Evolutionary conservation across 768 basidiomycete genomes (phyloP).

Genomic region (Mycena belliarum): DNA sequence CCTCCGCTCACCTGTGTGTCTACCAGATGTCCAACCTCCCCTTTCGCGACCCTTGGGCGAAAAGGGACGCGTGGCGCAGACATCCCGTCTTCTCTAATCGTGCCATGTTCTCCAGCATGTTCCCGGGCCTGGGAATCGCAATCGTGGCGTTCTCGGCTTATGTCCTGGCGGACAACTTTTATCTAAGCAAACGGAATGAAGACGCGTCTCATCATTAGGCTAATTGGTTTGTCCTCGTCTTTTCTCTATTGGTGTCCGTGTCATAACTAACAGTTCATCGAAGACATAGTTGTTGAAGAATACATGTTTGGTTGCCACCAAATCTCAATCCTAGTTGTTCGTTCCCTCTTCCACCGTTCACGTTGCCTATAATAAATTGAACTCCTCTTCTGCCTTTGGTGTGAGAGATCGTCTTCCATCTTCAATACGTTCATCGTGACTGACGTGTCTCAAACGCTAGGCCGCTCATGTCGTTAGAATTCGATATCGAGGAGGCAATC

Average conservation of each 20-base stretch:
- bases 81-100: slow-evolving; percentile 85
- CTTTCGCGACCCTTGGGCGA: slow-evolving; percentile 96
- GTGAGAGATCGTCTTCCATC: too few relatives aligned
- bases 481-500: too few relatives aligned
- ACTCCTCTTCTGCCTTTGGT: too few relatives aligned
- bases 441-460: too few relatives aligned
- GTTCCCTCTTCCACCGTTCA: too few relatives aligned
- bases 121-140: slow-evolving; percentile 94
- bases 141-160: slow-evolving; percentile 91
- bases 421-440: too few relatives aligned
- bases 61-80: slow-evolving; percentile 90
- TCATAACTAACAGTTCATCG: neutral
- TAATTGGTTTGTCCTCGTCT: slow-evolving; percentile 1
- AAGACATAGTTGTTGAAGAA: slow-evolving; percentile 3
- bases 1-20: slow-evolving; percentile 7
- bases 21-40: slow-evolving; percentile 59
- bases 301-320: neutral
- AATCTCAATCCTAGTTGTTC: too few relatives aligned
- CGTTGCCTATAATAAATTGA: too few relatives aligned
- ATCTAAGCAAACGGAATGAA: slow-evolving; percentile 39
- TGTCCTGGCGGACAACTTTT: slow-evolving; percentile 80
- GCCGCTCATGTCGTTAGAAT: too few relatives aligned
- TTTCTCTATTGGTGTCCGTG: too few relatives aligned
- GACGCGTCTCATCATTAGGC: slow-evolving; percentile 28
- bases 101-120: slow-evolving; percentile 85